Evolutionary conservation across 2,329 filamentous ascomycete genomes (phyloP), one percentile per base, ranked within the genome.

Genomic region (Lecanicillium sp.): DNA sequence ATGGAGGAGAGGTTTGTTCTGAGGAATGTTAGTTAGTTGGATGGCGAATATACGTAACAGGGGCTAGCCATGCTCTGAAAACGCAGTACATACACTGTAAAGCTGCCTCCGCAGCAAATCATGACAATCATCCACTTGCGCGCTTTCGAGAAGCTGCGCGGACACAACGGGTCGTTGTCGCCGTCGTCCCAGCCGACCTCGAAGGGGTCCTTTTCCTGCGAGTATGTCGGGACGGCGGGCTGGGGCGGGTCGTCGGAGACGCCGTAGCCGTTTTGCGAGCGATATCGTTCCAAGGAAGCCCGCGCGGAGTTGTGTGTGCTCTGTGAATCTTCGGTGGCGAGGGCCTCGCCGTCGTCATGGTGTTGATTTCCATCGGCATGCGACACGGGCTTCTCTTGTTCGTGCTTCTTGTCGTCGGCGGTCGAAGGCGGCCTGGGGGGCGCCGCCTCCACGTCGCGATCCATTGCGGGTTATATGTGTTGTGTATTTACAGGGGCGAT

Each of bases 1-100:
- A 94, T 79, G n/a, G 87, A 92, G 34, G 84, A 89, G 2, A 85
- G 78, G 55, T 82, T 87, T 8, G 88, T 94, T 39, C 84, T 88
- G 50, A 37, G n/a, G 37, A 12, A 15, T 10, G 6, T 11, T 5
- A 18, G 41, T 50, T 41, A 48, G 40, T 38, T 32, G 15, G 18
- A 32, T 31, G 22, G 9, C 34, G 44, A 40, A 37, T 11, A 30
- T 5, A 27, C 15, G 9, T 14, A 5, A 7, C 12, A 15, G 14
- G 30, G 8, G 14, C n/a, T 14, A 9, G 8, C 13, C 14, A 5
- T 38, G 11, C 14, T 13, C n/a, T 35, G 7, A 3, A 15, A 28
- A 4, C 9, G 1, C 10, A 5, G 3, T 7, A 79, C 84, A 71
- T 72, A 89, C 83, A 95, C 88, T 59, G 86, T 90, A 43, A 92